A percentile compares a stretch with the other conserved stretches of the same genome.
Evolutionary conservation across 2,329 filamentous ascomycete genomes (phyloP).

Genomic region (Sodiomyces alkalinus): DNA sequence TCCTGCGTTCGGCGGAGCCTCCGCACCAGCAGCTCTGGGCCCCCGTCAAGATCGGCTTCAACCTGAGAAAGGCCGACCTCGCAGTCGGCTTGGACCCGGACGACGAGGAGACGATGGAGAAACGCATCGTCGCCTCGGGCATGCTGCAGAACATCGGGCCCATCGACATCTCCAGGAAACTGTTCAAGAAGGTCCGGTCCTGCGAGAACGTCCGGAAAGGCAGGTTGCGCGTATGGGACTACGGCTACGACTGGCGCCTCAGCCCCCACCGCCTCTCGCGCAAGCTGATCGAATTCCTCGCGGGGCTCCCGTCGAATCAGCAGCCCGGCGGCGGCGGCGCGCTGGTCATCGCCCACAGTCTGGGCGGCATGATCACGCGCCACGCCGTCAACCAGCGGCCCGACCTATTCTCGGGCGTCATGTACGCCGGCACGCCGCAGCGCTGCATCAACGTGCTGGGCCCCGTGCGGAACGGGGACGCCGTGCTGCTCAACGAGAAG

Average conservation of each 20-base stretch:
- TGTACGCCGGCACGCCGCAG: conserved; percentile 75
- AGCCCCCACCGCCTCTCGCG: conserved; percentile 63
- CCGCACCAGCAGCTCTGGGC: conserved; percentile 87
- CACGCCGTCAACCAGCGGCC: conserved; percentile 78
- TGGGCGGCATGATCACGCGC: conserved; percentile 76
- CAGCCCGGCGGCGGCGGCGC: conserved; percentile 49
- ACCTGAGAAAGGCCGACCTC: conserved; percentile 79
- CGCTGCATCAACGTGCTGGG: conserved; percentile 85
- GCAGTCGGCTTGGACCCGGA: conserved; percentile 70
- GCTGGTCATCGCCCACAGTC: conserved; percentile 68
- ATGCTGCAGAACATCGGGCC: conserved; percentile 89
- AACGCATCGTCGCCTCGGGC: conserved; percentile 70
- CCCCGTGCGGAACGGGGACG: conserved; percentile 80
- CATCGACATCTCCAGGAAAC: conserved; percentile 70
- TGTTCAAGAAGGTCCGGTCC: conserved; percentile 64
- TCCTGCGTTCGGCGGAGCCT: conserved; percentile 70
- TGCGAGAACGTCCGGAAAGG: conserved; percentile 59
- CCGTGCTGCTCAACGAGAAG: conserved; percentile 76
- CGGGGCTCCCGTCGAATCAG: conserved; percentile 60
- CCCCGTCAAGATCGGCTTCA: conserved; percentile 82
- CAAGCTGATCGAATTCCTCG: conserved; percentile 58
- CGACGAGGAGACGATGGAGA: conserved; percentile 70
- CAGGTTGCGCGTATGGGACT: conserved; percentile 69
- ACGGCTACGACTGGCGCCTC: conserved; percentile 88
- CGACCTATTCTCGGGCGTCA: conserved; percentile 69